phyloP scores from a whole-genome alignment of 257 asterid species.

The Jaltomata sinuosa region DNA sequence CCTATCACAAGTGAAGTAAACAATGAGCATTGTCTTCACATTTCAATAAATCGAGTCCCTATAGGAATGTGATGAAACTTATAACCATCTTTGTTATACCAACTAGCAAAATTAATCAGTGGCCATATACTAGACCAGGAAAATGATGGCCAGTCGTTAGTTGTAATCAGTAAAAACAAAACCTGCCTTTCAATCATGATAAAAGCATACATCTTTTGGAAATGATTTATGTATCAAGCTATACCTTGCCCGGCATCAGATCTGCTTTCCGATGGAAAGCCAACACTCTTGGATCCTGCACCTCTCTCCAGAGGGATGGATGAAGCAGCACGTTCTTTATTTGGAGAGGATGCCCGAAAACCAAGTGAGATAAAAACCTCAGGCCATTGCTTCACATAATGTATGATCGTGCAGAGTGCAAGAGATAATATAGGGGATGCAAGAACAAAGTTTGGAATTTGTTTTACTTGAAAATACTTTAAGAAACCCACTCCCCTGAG shows the following conservation, averaged over 20 bases:
- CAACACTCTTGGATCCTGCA: slow-evolving; percentile 16
- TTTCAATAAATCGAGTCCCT: neutral
- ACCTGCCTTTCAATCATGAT: neutral
- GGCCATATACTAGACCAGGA: neutral
- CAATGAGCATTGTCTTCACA: neutral
- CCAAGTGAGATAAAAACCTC: slow-evolving; percentile 67
- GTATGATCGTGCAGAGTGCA: slow-evolving; percentile 56
- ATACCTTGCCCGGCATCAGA: slow-evolving; percentile 42
- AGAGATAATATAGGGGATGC: slow-evolving; percentile 80
- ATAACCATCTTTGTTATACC: neutral
- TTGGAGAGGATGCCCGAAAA: slow-evolving; percentile 27
- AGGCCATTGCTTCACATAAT: slow-evolving; percentile 68
- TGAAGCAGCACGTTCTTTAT: slow-evolving; percentile 24
- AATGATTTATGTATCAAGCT: neutral
- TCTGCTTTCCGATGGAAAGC: slow-evolving; percentile 12
- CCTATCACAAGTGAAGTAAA: neutral
- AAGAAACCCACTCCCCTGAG: slow-evolving; percentile 95
- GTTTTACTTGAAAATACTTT: slow-evolving; percentile 76
- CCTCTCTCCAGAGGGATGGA: slow-evolving; percentile 13
- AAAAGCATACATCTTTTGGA: neutral
- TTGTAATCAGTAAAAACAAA: neutral
- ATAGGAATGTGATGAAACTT: neutral
- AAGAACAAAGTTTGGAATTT: slow-evolving; percentile 84
- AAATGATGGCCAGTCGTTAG: neutral
- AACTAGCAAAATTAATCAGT: neutral